Base-by-base conservation (phyloP, 2,329 filamentous ascomycete species). In the Pseudovirgaria hyperparasitica region DNA sequence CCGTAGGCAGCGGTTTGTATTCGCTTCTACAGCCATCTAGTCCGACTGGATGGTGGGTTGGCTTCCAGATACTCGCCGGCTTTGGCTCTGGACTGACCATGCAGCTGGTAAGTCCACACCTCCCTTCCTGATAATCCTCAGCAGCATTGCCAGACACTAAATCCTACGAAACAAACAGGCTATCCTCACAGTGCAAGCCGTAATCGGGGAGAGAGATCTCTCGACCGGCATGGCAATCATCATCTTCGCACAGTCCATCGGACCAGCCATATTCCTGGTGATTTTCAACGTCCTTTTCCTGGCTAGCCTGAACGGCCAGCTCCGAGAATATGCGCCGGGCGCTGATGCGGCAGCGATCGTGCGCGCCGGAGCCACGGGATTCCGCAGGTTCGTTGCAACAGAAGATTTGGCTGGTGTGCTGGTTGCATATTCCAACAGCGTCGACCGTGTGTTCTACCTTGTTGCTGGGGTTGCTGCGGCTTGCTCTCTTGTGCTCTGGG, bases 301-400 rank as follows among this genome's bases (percentile, higher is more conserved):
- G 14, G 15, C 19, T n/a, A 48, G 47, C 20, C 44, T 64, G 2
- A 38, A 40, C 9, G 20, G 40, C 0, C 42, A 48, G 19, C 36
- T 65, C 1, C 21, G 29, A 0, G 14, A 27, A 10, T 46, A 48
- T 19, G 52, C 49, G 5, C 43, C 52, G 26, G 13, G 30, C 18
- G 35, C 55, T 27, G 33, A 53, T 22, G 33, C 53, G 0, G 22
- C 41, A 5, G 33, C 36, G 0, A 41, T 65, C 2, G 47, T 65
- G n/a, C 28, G 34, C 4, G 60, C 60, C 2, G 63, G 63, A 4
- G 60, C 58, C 4, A 56, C 54, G 1, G 50, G 39, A 1, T 53
- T 65, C 19, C 41, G 50, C 8, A 29, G 33, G 0, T 35, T 55
- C 13, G 46, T 65, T 0, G 21, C 38, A 1, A 14, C 35, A 3